Conservation (phyloP, 495 filamentous ascomycete genomes). For the Penicillium lividum region DNA sequence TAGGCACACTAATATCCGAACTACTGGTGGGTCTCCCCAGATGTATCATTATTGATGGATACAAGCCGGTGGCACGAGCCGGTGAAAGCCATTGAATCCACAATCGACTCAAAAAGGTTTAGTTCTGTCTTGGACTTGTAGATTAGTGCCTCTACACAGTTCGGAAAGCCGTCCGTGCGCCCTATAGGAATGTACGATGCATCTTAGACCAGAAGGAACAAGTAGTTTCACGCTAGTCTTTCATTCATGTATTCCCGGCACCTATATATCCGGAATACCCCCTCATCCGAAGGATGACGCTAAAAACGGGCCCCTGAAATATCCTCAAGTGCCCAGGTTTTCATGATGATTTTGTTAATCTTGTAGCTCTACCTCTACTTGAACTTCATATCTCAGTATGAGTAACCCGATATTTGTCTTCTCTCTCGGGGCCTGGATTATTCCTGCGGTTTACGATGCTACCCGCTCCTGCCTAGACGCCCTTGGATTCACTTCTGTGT, state of each 20-base stretch:
- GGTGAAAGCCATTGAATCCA: neutral
- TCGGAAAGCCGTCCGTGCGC: no score
- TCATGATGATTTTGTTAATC: neutral
- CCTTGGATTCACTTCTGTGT: constrained; percentile 35
- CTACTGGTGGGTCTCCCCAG: neutral
- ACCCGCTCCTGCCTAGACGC: constrained; percentile 35
- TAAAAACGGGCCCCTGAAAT: neutral
- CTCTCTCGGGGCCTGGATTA: constrained; percentile 51
- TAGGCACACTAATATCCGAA: neutral
- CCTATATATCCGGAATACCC: neutral
- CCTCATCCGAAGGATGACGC: neutral
- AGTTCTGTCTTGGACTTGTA: neutral
- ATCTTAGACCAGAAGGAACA: no score
- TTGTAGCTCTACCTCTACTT: neutral
- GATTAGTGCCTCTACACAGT: neutral
- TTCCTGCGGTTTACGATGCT: constrained; percentile 32
- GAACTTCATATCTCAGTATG: neutral
- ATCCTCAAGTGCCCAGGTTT: neutral
- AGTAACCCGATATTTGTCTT: constrained; percentile 46
- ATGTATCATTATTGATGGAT: neutral
- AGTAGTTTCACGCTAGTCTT: neutral
- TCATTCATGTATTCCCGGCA: neutral
- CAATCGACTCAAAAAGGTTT: neutral
- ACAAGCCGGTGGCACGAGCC: neutral
- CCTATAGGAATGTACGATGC: no score